A percentile compares a stretch with the other conserved stretches of the same genome.
Evolutionary conservation across 2,329 filamentous ascomycete genomes (phyloP).

Genomic region (Lecanicillium sp.): DNA sequence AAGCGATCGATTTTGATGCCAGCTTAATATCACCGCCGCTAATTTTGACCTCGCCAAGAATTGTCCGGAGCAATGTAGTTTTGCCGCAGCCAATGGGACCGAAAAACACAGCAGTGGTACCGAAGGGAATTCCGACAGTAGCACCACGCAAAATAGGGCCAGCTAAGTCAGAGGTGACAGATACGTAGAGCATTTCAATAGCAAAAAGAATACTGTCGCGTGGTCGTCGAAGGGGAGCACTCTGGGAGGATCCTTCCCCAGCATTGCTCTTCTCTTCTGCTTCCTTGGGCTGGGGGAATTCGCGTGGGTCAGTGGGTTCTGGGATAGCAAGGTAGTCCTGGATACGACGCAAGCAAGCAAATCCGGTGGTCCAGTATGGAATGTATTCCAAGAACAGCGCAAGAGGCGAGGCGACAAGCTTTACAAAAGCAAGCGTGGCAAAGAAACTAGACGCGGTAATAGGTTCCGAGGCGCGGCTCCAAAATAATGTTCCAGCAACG

Average conservation of each 20-base stretch:
- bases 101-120: constrained; percentile 1
- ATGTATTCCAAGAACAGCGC: not conserved
- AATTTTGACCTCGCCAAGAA: constrained; percentile 12
- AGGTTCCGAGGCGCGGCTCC: not conserved
- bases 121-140: not conserved
- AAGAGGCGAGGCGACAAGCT: not conserved
- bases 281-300: too few relatives aligned
- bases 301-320: not conserved
- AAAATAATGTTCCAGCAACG: not conserved
- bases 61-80: not conserved
- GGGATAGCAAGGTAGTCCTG: not conserved
- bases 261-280: too few relatives aligned
- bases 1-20: constrained; percentile 15
- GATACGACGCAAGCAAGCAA: not conserved
- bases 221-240: too few relatives aligned
- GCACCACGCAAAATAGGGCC: not conserved
- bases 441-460: not conserved
- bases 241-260: too few relatives aligned
- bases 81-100: constrained; percentile 8
- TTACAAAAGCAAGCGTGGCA: not conserved
- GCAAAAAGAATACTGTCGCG: not conserved
- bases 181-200: not conserved
- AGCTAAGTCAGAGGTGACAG: not conserved
- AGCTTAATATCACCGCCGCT: constrained; percentile 20
- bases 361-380: not conserved